Evolutionary conservation across 179 eudicot genomes (phyloP), one percentile per base, ranked within the genome.

Genomic region (Vitellaria paradoxa): DNA sequence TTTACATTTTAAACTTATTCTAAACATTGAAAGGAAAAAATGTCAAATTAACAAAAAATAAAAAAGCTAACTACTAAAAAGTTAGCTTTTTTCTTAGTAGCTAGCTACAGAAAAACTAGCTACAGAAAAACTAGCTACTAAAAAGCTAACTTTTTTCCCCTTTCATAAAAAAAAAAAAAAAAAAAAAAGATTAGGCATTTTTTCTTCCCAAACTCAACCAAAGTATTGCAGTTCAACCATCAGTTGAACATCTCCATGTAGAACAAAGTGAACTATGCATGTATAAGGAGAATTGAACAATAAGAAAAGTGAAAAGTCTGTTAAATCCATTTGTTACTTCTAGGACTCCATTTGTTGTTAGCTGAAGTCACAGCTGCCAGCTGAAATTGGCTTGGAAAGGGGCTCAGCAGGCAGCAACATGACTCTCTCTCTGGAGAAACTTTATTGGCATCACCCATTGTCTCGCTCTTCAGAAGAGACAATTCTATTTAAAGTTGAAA

Each of bases 311-410:
- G 37, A 47, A 55, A 13, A 73, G 26, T 21, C 21, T 45, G 56
- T 49, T 21, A 73, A 57, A 73, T 23, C 67, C 24, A 73, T 30
- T 46, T 73, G 60, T n/a, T 5, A 73, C 6, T 42, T n/a, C 68
- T 12, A 62, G 18, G 53, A 15, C 40, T 23, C 56, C 46, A 62
- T 2, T 1, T 61, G 65, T 15, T 73, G 20, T 49, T 7, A 60
- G 37, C 40, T 20, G 26, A 73, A 61, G 20, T 13, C 55, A 2
- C 55, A 2, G 6, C 10, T 73, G 40, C 55, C 66, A 60, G 75
- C 30, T 72, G 59, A 72, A 73, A 42, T 73, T 42, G 42, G 47
- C 67, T 3, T n/a, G 17, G 21, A 30, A 20, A 26, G 9, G 37
- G 76, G 14, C 65, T 56, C 49, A 72, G n/a, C 17, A 72, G 26